These are phyloP conservation scores for Conidiobolus incongruus DNA, from an alignment of 371 early-diverging fungal species.

Conservation along the genomic window DNA sequence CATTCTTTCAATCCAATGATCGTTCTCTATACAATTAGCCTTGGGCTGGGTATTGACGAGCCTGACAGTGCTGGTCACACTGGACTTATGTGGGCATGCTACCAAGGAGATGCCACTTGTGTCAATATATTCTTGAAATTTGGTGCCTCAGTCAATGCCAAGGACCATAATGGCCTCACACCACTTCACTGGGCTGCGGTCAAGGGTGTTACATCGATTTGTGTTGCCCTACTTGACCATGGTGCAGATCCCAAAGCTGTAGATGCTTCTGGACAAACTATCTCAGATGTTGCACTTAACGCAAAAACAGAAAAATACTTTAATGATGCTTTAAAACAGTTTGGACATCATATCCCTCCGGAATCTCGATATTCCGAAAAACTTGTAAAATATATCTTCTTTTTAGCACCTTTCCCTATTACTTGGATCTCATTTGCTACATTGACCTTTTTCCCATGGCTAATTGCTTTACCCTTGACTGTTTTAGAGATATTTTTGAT, in stretches of 20 bases:
- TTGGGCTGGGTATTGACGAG: conserved; percentile 45
- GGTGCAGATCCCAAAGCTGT: conserved; percentile 36
- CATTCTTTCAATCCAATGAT: conserved; percentile 62
- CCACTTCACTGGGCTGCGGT: conserved; percentile 44
- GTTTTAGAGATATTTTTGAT: too few species aligned
- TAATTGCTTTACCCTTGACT: conserved; percentile 40
- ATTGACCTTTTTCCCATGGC: conserved; percentile 47
- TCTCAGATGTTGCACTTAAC: conserved; percentile 23
- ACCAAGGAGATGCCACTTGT: conserved; percentile 50
- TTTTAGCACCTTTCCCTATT: conserved; percentile 39
- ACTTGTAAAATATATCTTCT: conserved; percentile 15
- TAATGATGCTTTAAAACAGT: conserved; percentile 44
- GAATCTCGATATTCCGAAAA: neutral
- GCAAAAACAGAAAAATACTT: conserved; percentile 10
- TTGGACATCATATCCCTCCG: conserved; percentile 10
- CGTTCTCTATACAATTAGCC: conserved; percentile 39
- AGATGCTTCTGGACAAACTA: conserved; percentile 55
- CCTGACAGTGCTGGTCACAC: conserved; percentile 61
- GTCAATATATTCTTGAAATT: conserved; percentile 39
- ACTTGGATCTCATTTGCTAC: conserved; percentile 29
- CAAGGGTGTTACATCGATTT: conserved; percentile 34
- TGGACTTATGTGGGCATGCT: conserved; percentile 86
- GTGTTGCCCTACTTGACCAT: conserved; percentile 22
- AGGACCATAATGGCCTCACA: conserved; percentile 44
- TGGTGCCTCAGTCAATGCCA: conserved; percentile 37